Base-by-base conservation (phyloP, 129 eudicot species). In the Pulicaria dysenterica region DNA sequence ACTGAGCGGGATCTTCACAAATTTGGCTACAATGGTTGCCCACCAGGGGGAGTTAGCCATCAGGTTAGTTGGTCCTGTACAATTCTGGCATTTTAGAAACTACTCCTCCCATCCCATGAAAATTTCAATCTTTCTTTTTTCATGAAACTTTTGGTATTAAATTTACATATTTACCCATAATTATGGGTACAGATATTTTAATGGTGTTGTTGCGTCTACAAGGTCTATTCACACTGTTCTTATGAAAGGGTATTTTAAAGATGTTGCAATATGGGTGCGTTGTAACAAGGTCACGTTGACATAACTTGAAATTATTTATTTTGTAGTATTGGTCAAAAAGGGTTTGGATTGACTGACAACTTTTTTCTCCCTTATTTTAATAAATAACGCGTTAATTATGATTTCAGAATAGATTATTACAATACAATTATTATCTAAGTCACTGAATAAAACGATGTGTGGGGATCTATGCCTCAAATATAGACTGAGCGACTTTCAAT, bases 21-120 rank as follows among this genome's bases (percentile, higher is more conserved):
- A 90, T 79, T 78, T 90, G 70, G 96, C 96, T 73, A 85, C 91
- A 50, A 82, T 90, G 89, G 96, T 87, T 71, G 91, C 88, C 10
- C 88, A 87, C 17, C 96, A 90, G 70, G 96, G 96, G 69, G 96
- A 90, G 60, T 57, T 87, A 49, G 90, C 96, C 57, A 90, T 90
- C 82, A 90, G 96, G 96, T 83, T 78, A 7, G 51, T 75, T 24
- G 31, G 31, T 24, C 31, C 31, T 24, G 31, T 24, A 24, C 31
- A 24, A 24, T 24, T 24, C 31, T 24, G 31, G 31, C 31, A 24
- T 24, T 24, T 24, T 24, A 24, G 31, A 24, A 24, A 24, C 31
- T 24, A 24, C 31, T 24, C 31, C 31, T 24, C 2, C 31, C 31
- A 24, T 24, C 31, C 31, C 31, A 24, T 24, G 31, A 24, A 24